Percentiles rank a stretch among this genome's conserved stretches.
These are phyloP conservation scores for Chlorella vulgaris DNA, from an alignment of 139 green algal species.

Conservation along the genomic window DNA sequence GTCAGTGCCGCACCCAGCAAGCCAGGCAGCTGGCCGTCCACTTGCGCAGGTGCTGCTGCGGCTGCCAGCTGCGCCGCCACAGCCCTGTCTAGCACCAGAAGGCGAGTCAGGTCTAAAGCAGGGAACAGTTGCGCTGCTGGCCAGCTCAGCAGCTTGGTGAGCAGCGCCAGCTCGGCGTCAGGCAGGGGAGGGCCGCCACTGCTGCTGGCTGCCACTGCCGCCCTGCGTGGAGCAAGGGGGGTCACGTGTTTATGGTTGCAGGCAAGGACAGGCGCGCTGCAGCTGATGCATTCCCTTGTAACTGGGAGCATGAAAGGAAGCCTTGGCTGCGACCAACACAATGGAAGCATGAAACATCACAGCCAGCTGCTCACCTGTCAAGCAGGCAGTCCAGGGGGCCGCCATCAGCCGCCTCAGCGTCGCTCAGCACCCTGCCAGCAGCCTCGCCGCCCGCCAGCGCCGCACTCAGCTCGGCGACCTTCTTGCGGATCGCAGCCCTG, in stretches of 20 bases:
- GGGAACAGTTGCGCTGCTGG: slow-evolving; percentile 74
- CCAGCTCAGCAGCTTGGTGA: slow-evolving; percentile 69
- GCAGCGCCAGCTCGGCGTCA: slow-evolving; percentile 38
- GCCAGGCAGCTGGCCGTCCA: background rate
- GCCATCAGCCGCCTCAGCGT: slow-evolving; percentile 47
- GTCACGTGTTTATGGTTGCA: background rate
- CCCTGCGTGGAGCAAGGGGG: background rate
- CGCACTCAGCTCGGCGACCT: slow-evolving; percentile 28
- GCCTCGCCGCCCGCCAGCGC: background rate
- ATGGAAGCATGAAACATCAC: background rate
- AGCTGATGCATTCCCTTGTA: background rate
- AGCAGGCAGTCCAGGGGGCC: slow-evolving; percentile 59
- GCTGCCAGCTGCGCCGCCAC: slow-evolving; percentile 42
- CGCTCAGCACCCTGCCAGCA: slow-evolving; percentile 29
- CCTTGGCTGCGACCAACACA: background rate
- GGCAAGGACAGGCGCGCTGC: background rate
- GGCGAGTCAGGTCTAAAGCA: slow-evolving; percentile 71
- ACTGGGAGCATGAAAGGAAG: background rate
- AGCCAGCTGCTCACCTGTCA: slow-evolving; percentile 29
- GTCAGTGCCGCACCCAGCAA: slow-evolving; percentile 49
- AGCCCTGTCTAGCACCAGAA: slow-evolving; percentile 52
- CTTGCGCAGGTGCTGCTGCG: background rate
- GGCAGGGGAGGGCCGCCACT: background rate
- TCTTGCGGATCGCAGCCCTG: slow-evolving; percentile 25
- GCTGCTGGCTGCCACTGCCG: slow-evolving; percentile 9